Evolutionary conservation across 2,329 filamentous ascomycete genomes (phyloP), one percentile per base, ranked within the genome.

Genomic region (Trichocomaceae sp.): DNA sequence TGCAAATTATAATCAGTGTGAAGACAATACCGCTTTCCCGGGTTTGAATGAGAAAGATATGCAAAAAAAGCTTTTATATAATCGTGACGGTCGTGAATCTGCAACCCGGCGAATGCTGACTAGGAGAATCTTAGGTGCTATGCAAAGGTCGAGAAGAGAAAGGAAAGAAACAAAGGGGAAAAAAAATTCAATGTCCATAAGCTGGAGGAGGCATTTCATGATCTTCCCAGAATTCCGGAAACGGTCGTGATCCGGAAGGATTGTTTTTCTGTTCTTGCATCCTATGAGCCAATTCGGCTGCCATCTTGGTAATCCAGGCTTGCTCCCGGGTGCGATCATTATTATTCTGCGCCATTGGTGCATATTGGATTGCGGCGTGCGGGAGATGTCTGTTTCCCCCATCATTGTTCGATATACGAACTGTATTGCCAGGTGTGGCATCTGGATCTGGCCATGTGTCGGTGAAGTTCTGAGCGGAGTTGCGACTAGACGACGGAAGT

Each of bases 271-370:
- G 88, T 62, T 96, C 88, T 61, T 92, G 88, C 60, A 95, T 90
- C 54, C 89, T 86, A 58, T 70, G 70, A 35, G 90, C 90, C 63
- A 97, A 92, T 71, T 97, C 93, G 60, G 85, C 86, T 5, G 92
- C 91, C 83, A 99, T 93, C 76, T 96, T 71, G 63, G 74, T 72
- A 50, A 77, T 73, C 63, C 74, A 69, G 4, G 69, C 70, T 58
- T 76, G 72, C 57, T 79, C 75, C n/a, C 78, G 66, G 22, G 77
- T 69, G 15, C 65, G 66, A 17, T 42, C 26, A 22, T 23, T 29
- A 31, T 69, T 64, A 22, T 60, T 60, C 8, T 58, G 46, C 5
- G 61, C 63, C 4, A 69, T 62, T n/a, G 70, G 64, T 20, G 72
- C 65, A 12, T 72, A 59, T 26, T 65, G 58, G 5, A 65, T 64